phyloP scores from a whole-genome alignment of 805 yeast species.

The Starmerella bacillaris region DNA sequence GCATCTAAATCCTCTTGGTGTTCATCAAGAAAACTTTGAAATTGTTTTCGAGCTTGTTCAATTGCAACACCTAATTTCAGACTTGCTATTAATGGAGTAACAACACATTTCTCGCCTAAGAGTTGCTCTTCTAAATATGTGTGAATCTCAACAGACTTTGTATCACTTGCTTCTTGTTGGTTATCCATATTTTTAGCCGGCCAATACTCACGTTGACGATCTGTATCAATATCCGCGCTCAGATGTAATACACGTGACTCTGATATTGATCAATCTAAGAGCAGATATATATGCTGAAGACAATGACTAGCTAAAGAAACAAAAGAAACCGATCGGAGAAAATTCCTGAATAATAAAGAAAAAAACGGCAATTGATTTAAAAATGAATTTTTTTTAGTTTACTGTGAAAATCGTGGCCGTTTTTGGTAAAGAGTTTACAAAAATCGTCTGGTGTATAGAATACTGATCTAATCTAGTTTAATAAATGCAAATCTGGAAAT shows the following conservation, averaged over 20 bases:
- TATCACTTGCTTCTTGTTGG: background rate
- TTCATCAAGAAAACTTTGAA: slow-evolving; percentile 3
- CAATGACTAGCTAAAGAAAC: too few relatives aligned
- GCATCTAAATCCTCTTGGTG: slow-evolving; percentile 5
- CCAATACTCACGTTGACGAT: slow-evolving; percentile 2
- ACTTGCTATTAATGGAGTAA: slow-evolving; percentile 6
- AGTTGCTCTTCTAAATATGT: slow-evolving; percentile 6
- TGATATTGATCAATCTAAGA: background rate
- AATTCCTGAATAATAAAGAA: too few relatives aligned
- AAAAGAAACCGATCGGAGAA: too few relatives aligned
- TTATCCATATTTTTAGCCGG: background rate
- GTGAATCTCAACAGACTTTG: slow-evolving; percentile 1
- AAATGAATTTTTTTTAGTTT: too few relatives aligned
- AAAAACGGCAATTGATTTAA: too few relatives aligned
- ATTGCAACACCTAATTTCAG: slow-evolving; percentile 1
- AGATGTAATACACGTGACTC: background rate
- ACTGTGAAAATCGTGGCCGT: too few relatives aligned
- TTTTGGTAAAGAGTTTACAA: too few relatives aligned
- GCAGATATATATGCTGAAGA: background rate
- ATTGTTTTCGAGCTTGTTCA: slow-evolving; percentile 2
- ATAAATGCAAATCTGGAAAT: too few relatives aligned
- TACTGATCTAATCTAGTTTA: too few relatives aligned
- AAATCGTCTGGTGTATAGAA: too few relatives aligned
- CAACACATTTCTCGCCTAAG: slow-evolving; percentile 5
- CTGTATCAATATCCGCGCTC: slow-evolving; percentile 1